A percentile compares a stretch with the other conserved stretches of the same genome.
Conservation (phyloP, 2,329 filamentous ascomycete genomes). For the Hyphodiscus sp. region DNA sequence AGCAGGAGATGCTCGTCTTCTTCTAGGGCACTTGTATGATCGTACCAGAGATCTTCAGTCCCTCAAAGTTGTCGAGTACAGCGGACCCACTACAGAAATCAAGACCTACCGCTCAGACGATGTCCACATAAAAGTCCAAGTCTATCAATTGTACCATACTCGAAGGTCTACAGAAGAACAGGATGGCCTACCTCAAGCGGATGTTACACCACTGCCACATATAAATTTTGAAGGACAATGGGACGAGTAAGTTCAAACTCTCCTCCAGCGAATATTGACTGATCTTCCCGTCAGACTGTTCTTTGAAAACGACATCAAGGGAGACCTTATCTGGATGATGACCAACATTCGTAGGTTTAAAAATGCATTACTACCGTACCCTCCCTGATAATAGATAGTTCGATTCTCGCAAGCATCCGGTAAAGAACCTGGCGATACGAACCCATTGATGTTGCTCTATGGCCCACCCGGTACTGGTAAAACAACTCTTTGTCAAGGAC, state of each 20-base stretch:
- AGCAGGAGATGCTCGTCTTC: background rate
- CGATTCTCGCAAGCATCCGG: conserved; percentile 12
- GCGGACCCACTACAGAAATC: conserved; percentile 8
- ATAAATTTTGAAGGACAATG: conserved; percentile 20
- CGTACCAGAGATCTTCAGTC: conserved; percentile 12
- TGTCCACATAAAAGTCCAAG: conserved; percentile 15
- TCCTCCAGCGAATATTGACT: conserved; percentile 1
- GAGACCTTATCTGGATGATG: conserved; percentile 24
- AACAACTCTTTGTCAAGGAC: conserved; percentile 92
- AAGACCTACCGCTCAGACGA: conserved; percentile 11
- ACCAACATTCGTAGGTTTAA: conserved; percentile 22
- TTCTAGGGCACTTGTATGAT: conserved; percentile 9
- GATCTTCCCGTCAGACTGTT: conserved; percentile 15
- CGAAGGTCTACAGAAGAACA: conserved; percentile 3
- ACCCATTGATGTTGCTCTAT: conserved; percentile 86
- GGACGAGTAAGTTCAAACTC: conserved; percentile 20
- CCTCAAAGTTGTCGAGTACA: conserved; percentile 23
- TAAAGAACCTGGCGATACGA: conserved; percentile 90
- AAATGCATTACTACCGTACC: background rate
- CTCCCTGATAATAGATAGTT: conserved; percentile 10
- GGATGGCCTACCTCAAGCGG: conserved; percentile 15
- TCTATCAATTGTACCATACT: conserved; percentile 13
- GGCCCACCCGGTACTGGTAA: conserved; percentile 86
- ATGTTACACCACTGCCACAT: conserved; percentile 23
- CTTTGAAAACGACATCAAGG: conserved; percentile 26